A percentile compares a stretch with the other conserved stretches of the same genome.
Evolutionary conservation across 2,329 filamentous ascomycete species (phyloP).

Genomic region (Penicillium sp.): DNA sequence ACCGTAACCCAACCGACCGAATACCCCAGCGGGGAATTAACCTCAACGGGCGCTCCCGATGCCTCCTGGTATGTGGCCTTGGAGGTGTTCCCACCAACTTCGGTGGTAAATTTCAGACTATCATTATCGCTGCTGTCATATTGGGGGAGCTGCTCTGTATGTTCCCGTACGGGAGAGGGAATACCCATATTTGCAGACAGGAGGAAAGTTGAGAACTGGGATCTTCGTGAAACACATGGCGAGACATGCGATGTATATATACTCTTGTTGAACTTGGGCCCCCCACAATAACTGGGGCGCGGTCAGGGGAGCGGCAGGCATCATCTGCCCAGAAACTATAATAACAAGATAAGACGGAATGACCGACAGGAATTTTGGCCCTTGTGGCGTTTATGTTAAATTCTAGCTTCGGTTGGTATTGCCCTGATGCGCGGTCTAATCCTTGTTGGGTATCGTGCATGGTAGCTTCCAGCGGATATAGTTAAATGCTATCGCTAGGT

Average conservation of each 20-base stretch:
- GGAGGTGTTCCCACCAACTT: slow-evolving; percentile 45
- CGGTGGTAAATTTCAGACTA: slow-evolving; percentile 6
- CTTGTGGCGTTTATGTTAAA: not conserved
- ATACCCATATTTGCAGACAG: not conserved
- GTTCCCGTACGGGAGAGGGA: not conserved
- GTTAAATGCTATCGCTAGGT: not conserved
- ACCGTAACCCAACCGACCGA: slow-evolving; percentile 57
- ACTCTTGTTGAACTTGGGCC: not conserved
- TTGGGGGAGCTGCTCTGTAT: not conserved
- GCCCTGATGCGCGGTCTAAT: not conserved
- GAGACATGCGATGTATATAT: not conserved
- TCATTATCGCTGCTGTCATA: slow-evolving; percentile 3
- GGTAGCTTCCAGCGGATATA: not conserved
- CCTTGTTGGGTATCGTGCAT: not conserved
- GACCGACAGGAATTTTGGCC: not conserved
- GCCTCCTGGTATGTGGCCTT: slow-evolving; percentile 60
- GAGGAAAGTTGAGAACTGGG: not conserved
- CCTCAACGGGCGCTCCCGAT: slow-evolving; percentile 61
- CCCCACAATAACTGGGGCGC: not conserved
- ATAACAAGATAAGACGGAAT: slow-evolving; percentile 1
- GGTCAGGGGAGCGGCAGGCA: not conserved
- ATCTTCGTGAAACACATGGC: not conserved
- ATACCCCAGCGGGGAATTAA: slow-evolving; percentile 59
- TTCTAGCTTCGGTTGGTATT: not conserved
- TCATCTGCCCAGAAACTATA: not conserved